Evolutionary conservation across 2,329 filamentous ascomycete species (phyloP).

Genomic region (Pleurostoma richardsiae): DNA sequence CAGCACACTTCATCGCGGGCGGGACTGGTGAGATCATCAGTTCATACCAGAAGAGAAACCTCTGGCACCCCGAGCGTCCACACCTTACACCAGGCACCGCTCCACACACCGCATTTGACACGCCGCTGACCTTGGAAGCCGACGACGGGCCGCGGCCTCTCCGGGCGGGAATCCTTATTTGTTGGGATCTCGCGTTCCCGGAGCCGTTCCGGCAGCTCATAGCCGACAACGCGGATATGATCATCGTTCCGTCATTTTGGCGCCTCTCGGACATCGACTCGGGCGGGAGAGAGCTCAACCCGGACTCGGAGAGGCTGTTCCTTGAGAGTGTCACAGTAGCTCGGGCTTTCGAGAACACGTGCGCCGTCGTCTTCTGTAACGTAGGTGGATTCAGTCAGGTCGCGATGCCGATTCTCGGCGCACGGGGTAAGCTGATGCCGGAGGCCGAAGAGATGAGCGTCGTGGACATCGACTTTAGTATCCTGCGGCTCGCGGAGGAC

Average conservation of each 20-base stretch:
- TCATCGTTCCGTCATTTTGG: conserved; percentile 72
- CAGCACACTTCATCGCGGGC: conserved; percentile 67
- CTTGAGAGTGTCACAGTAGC: conserved; percentile 57
- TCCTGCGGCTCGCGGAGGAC: conserved; percentile 66
- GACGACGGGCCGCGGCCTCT: conserved; percentile 22
- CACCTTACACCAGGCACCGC: conserved; percentile 51
- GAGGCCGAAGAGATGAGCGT: conserved; percentile 57
- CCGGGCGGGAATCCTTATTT: conserved; percentile 63
- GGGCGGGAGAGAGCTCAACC: conserved; percentile 52
- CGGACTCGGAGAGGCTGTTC: conserved; percentile 59
- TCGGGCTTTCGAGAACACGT: conserved; percentile 71
- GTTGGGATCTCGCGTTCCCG: conserved; percentile 78
- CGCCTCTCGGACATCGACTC: conserved; percentile 41
- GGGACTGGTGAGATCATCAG: conserved; percentile 52
- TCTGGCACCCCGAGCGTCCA: conserved; percentile 66
- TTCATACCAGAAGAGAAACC: conserved; percentile 71
- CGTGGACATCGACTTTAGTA: conserved; percentile 59
- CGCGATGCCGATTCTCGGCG: conserved; percentile 61
- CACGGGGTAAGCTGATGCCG: conserved; percentile 45
- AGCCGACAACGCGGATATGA: conserved; percentile 61
- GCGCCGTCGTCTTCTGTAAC: conserved; percentile 66
- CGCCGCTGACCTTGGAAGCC: conserved; percentile 40
- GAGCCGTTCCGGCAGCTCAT: conserved; percentile 72
- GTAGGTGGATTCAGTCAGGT: conserved; percentile 66
- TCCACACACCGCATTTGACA: conserved; percentile 54